Evolutionary conservation across 2,329 filamentous ascomycete genomes (phyloP).

Genomic region (Plectosphaerella sp.): DNA sequence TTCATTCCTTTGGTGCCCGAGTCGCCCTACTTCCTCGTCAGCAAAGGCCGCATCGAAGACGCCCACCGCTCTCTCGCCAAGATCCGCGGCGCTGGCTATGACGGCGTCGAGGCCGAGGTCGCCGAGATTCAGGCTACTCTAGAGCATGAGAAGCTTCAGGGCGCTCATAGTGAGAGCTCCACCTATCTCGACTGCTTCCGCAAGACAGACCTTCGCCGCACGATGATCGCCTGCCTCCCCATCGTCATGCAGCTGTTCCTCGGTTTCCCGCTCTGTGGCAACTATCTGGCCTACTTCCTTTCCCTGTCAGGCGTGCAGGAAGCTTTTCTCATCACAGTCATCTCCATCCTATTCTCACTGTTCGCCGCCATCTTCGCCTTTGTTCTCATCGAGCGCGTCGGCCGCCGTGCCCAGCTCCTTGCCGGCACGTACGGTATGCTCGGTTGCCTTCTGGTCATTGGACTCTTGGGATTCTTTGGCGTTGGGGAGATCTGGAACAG

Average conservation of each 20-base stretch:
- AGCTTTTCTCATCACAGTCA: neutral
- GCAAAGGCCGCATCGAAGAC: conserved; percentile 57
- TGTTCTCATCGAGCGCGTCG: neutral
- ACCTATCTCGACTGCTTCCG: conserved; percentile 25
- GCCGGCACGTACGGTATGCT: neutral
- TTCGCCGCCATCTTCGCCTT: conserved; percentile 5
- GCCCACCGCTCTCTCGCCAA: conserved; percentile 61
- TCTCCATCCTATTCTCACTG: neutral
- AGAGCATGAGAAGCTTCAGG: conserved; percentile 51
- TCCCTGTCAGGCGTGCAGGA: neutral
- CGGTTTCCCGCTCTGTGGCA: conserved; percentile 1
- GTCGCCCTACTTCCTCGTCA: conserved; percentile 73
- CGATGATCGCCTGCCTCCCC: conserved; percentile 4
- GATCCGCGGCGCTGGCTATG: conserved; percentile 62
- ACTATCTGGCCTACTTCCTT: conserved; percentile 4
- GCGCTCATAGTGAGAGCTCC: neutral
- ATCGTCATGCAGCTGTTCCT: conserved; percentile 8
- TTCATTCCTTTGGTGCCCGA: conserved; percentile 67
- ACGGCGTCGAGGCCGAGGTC: conserved; percentile 78
- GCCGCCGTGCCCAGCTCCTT: neutral
- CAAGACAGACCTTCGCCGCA: neutral
- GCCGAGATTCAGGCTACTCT: conserved; percentile 87
- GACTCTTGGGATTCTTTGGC: conserved; percentile 11
- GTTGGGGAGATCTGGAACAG: conserved; percentile 52
- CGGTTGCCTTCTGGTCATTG: neutral